These are phyloP conservation scores for Pseudogymnoascus sp. DNA, from an alignment of 2,329 filamentous ascomycete species.

Conservation along the genomic window DNA sequence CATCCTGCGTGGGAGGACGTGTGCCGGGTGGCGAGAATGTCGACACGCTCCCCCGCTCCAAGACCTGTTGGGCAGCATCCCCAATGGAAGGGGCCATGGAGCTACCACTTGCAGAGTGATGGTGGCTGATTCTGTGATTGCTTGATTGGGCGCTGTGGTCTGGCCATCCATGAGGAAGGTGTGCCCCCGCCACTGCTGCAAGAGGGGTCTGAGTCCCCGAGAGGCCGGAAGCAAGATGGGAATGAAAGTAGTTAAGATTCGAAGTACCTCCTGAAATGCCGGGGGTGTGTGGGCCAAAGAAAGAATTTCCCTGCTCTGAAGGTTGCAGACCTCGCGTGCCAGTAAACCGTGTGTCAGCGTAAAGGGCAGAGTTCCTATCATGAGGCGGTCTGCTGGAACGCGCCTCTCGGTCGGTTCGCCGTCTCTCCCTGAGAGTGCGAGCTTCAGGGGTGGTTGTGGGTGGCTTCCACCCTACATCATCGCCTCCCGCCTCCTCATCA, in stretches of 20 bases:
- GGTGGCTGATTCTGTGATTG: slow-evolving; percentile 17
- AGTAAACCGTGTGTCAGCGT: slow-evolving; percentile 34
- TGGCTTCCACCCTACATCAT: slow-evolving; percentile 28
- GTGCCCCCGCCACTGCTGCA: slow-evolving; percentile 68
- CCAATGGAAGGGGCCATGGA: slow-evolving; percentile 28
- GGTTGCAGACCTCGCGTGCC: slow-evolving; percentile 22
- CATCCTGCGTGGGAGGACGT: slow-evolving; percentile 50
- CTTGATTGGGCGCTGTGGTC: slow-evolving; percentile 21
- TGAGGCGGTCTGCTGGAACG: slow-evolving; percentile 24
- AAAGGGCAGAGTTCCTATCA: slow-evolving; percentile 25
- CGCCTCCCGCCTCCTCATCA: slow-evolving; percentile 42
- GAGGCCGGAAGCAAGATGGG: slow-evolving; percentile 61
- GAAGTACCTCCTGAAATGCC: slow-evolving; percentile 63
- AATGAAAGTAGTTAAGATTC: slow-evolving; percentile 76
- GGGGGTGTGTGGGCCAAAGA: slow-evolving; percentile 50
- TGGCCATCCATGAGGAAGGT: slow-evolving; percentile 45
- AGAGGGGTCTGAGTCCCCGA: slow-evolving; percentile 72
- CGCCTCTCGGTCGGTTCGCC: slow-evolving; percentile 28
- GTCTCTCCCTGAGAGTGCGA: slow-evolving; percentile 27
- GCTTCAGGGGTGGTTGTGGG: slow-evolving; percentile 12
- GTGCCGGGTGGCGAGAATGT: slow-evolving; percentile 51
- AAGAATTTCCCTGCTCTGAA: slow-evolving; percentile 43
- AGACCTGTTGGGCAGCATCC: slow-evolving; percentile 32
- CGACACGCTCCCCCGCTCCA: slow-evolving; percentile 56
- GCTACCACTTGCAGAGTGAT: slow-evolving; percentile 23